Evolutionary conservation across 2,329 filamentous ascomycete species (phyloP), one percentile per base, ranked within the genome.

Genomic region (Claviceps quebecensis): DNA sequence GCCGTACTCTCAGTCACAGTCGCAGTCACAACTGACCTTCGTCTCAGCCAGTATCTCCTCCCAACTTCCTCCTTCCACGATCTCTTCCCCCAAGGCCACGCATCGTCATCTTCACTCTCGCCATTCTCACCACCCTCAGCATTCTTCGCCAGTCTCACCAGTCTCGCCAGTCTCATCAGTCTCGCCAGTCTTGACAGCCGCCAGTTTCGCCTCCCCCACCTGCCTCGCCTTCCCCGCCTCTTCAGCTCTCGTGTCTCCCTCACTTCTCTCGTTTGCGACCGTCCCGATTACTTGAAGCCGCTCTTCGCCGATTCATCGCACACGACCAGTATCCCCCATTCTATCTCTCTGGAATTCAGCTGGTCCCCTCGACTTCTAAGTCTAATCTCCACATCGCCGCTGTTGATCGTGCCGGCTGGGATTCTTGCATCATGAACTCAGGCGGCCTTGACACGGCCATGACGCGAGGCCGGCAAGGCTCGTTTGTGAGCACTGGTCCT

Each of bases 401-500:
- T 34, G 26, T 29, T 19, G 29, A 50, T 11, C 5, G 37, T 40
- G 29, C 48, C 48, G 56, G 62, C 53, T 58, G 61, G 52, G 57
- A 68, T 57, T 58, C 60, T 65, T 52, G 69, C 69, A 65, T 74
- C 50, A 81, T 82, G 75, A 80, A 80, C 57, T 76, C 78, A 58
- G 77, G 76, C 59, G 69, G 72, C 56, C 74, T 80, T 61, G 78
- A 83, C 67, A 69, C 74, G 69, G 65, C 66, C 64, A 71, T 78
- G 69, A 70, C 74, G 67, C 77, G 76, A 63, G 71, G 66, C 65
- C 75, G 78, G 58, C 77, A 82, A 64, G 79, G 83, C 69, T 83
- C 80, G 50, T 83, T 83, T 65, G 77, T 80, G 64, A 80, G 77
- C 68, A 76, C 77, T 53, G 78, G 78, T 47, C 77, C 80, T 22